Evolutionary conservation across 805 yeast genomes (phyloP).

Genomic region (Isabelozyma pseudorhagii): DNA sequence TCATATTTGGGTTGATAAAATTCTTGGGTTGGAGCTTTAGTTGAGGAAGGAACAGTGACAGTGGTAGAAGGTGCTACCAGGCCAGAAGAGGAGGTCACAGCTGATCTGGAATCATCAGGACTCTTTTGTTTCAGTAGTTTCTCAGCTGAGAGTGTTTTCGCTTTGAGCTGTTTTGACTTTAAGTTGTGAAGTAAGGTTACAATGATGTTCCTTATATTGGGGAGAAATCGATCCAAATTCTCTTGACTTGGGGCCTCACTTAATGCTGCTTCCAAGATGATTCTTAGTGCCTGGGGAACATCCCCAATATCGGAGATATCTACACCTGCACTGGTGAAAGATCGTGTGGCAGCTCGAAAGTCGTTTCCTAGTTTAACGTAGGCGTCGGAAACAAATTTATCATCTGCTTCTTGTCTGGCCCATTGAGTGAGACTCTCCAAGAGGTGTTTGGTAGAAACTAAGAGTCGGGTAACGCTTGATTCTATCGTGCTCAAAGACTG

Average conservation of each 20-base stretch:
- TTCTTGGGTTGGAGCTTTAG: background rate
- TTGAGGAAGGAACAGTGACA: background rate
- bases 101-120: background rate
- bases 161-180: slow-evolving; percentile 71
- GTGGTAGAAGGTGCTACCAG: background rate
- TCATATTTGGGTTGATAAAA: slow-evolving; percentile 1
- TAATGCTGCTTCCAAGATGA: slow-evolving; percentile 80
- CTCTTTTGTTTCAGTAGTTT: slow-evolving; percentile 4
- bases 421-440: slow-evolving; percentile 86
- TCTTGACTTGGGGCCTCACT: slow-evolving; percentile 83
- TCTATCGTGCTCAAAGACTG: slow-evolving; percentile 55
- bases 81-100: background rate
- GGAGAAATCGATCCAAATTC: slow-evolving; percentile 74
- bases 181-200: slow-evolving; percentile 75
- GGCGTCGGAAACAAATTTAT: slow-evolving; percentile 81
- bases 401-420: slow-evolving; percentile 80
- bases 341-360: slow-evolving; percentile 79
- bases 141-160: slow-evolving; percentile 34
- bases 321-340: slow-evolving; percentile 75
- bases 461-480: slow-evolving; percentile 70
- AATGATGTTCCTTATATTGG: slow-evolving; percentile 81
- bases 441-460: slow-evolving; percentile 85
- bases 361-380: slow-evolving; percentile 93
- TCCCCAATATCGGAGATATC: slow-evolving; percentile 84
- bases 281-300: slow-evolving; percentile 79